Base-by-base conservation (phyloP, 257 asterid genomes). In the Handroanthus guayacan region DNA sequence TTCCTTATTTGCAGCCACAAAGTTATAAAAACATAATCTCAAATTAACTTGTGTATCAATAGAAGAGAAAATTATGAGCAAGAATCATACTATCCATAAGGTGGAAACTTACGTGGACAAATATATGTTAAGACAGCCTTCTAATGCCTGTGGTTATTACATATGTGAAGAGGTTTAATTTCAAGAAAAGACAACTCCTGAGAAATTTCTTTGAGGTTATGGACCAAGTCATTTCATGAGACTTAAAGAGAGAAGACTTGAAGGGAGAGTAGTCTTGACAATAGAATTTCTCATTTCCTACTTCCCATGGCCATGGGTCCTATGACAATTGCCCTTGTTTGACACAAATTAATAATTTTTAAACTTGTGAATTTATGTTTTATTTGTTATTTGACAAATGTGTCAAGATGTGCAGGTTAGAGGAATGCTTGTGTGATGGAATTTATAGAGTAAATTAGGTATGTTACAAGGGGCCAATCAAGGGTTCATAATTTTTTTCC, bases 231-330 rank as follows among this genome's bases (percentile, higher is more conserved):
- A 7, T 78, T 36, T 64, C 63, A 39, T 45, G 61, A 55, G 47
- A 52, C 43, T 47, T 76, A 16, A 65, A 20, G 62, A 62, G 62
- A 68, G 72, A 68, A 69, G 77, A 61, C 74, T 66, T 62, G 80
- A 74, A 57, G 51, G 60, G 65, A 68, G 80, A 68, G 51, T 6
- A 62, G 74, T 80, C 80, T 6, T n/a, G 31, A 25, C 13, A 5
- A 41, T 14, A 61, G 34, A 36, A 12, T 39, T 51, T 50, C 17
- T 50, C 14, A 6, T 56, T 44, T 54, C 20, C 55, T 3, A 37
- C 45, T 41, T 65, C 1, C 7, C 39, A 0, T 3, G 5, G 54
- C 6, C 31, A 25, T 25, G 45, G 8, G n/a, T 47, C 14, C 4
- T 47, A 47, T 47, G 12, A 47, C 45, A 5, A 41, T 39, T 41